phyloP scores from a whole-genome alignment of 352 stramenopile genomes.

The Phytophthora lateralis region DNA sequence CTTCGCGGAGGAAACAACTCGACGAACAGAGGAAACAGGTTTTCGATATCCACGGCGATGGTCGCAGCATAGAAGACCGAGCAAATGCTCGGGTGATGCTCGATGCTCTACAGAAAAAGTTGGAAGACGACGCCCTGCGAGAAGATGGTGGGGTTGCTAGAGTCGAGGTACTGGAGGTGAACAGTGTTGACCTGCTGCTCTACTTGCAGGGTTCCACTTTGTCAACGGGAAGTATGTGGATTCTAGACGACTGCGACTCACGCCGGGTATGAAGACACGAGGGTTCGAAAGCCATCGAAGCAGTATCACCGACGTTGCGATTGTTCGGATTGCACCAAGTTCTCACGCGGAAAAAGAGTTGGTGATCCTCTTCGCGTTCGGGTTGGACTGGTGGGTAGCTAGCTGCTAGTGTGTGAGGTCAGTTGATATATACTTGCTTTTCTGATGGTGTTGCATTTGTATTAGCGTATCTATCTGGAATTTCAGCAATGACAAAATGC shows the following conservation, averaged over 20 bases:
- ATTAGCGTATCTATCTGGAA: constrained; percentile 54
- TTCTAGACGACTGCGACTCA: constrained; percentile 43
- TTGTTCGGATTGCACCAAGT: constrained; percentile 13
- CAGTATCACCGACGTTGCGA: constrained; percentile 32
- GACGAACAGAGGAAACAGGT: constrained; percentile 51
- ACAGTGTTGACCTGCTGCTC: not conserved
- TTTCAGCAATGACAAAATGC: constrained; percentile 34
- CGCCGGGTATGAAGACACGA: constrained; percentile 60
- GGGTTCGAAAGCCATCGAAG: constrained; percentile 43
- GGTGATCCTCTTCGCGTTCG: constrained; percentile 52
- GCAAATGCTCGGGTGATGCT: constrained; percentile 53
- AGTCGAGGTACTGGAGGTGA: not conserved
- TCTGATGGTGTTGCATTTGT: not conserved
- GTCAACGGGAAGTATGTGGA: constrained; percentile 49
- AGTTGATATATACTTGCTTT: not conserved
- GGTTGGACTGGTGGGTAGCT: constrained; percentile 44
- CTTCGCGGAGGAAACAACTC: constrained; percentile 44
- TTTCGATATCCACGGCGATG: constrained; percentile 52
- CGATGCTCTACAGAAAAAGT: constrained; percentile 58
- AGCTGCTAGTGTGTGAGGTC: not conserved
- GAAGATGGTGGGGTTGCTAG: constrained; percentile 43
- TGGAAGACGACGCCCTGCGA: constrained; percentile 63
- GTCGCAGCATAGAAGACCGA: constrained; percentile 41
- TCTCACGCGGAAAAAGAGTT: constrained; percentile 1
- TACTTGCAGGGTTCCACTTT: constrained; percentile 57